Conservation (phyloP, 805 yeast species). For the Kodamaea jinghongensis region DNA sequence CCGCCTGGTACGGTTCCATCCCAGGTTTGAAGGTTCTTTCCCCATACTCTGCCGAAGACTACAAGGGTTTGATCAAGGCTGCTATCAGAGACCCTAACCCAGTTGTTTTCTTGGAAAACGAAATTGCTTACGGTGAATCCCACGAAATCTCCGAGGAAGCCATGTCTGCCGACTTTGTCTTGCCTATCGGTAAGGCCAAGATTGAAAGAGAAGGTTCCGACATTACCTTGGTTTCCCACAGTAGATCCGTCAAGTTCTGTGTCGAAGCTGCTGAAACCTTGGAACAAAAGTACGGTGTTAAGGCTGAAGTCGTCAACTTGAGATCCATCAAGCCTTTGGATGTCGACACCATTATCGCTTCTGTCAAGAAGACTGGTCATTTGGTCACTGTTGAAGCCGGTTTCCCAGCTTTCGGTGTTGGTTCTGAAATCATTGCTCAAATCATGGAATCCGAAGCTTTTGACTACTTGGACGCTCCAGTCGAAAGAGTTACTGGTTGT, state of each 20-base stretch:
- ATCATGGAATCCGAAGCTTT: slow-evolving; percentile 98
- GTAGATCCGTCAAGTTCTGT: slow-evolving; percentile 85
- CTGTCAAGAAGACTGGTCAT: slow-evolving; percentile 96
- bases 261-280: slow-evolving; percentile 87
- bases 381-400: slow-evolving; percentile 95
- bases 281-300: slow-evolving; percentile 79
- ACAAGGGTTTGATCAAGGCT: slow-evolving; percentile 92
- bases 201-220: slow-evolving; percentile 92
- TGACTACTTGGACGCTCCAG: slow-evolving; percentile 97
- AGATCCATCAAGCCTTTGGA: slow-evolving; percentile 98
- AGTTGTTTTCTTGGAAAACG: slow-evolving; percentile 93
- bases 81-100: slow-evolving; percentile 99
- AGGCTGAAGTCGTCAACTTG: slow-evolving; percentile 91
- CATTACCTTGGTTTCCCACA: slow-evolving; percentile 83
- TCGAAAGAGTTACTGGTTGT: slow-evolving; percentile 98
- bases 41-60: slow-evolving; percentile 94
- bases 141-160: slow-evolving; percentile 90
- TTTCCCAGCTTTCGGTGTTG: slow-evolving; percentile 98
- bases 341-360: slow-evolving; percentile 74
- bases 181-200: slow-evolving; percentile 96
- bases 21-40: slow-evolving; percentile 97
- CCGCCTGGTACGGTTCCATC: slow-evolving; percentile 97
- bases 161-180: slow-evolving; percentile 78
- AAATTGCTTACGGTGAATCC: slow-evolving; percentile 87
- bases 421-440: slow-evolving; percentile 97